Base-by-base conservation (phyloP, 2,329 filamentous ascomycete species). In the Nemania bipapillata region DNA sequence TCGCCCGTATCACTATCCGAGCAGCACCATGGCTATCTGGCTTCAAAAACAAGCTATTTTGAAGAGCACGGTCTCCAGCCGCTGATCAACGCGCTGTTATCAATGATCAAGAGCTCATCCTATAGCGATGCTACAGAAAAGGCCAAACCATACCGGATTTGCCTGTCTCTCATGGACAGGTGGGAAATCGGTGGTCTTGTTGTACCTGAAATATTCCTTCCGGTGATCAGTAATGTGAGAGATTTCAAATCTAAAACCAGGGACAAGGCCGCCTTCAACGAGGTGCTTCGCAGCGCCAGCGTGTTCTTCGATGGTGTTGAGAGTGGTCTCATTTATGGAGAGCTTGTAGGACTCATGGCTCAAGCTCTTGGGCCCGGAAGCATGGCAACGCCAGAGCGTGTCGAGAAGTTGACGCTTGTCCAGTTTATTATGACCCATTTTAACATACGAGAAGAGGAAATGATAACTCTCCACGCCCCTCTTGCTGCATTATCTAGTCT, bases 301-400 rank as follows among this genome's bases (percentile, higher is more conserved):
- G 91, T 96, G 47, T 99, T 99, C 81, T 99, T 99, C 74, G 96
- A 99, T 77, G 95, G 95, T 4, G 95, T 98, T 45, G 96, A 99
- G 80, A 97, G 94, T 75, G 91, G 92, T 7, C 84, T 98, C 22
- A 97, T 99, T 54, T 99, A 96, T 84, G 90, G 91, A 55, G 93
- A 97, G 77, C 85, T 97, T 64, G 83, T 93, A 64, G 84, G 88
- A 12, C 85, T 96, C 49, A 83, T 96, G 67, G 85, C 85, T 1
- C 85, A 89, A 73, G 83, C 87, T n/a, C 82, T 90, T 61, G 83
- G 83, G 2, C 81, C 85, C 4, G 83, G 83, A 24, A 81, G 77
- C 40, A 62, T 82, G n/a, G 76, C 77, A 37, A 74, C 78, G 3
- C 80, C 82, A 4, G 84, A 88, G 64, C 86, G 86, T 59, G 81